Evolutionary conservation across 768 basidiomycete species (phyloP), one percentile per base, ranked within the genome.

Genomic region (Chalciporus pseudorubinellus): DNA sequence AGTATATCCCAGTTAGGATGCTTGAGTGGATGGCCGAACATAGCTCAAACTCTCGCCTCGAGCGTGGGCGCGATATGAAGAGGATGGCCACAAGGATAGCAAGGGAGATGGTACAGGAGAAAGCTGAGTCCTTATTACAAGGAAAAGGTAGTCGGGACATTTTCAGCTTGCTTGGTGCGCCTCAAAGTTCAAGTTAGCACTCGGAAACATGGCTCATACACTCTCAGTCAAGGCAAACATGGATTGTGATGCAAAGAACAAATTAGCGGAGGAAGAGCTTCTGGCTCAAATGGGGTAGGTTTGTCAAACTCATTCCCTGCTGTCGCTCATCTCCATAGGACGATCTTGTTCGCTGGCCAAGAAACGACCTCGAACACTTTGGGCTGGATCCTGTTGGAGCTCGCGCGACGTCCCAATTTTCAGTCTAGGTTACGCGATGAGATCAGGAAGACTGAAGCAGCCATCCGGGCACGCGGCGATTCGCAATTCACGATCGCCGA

Each of bases 341-440:
- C 75, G 20, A 74, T 79, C 11, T 57, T 78, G 11, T 56, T 80
- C 11, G 77, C 77, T 36, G 77, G 76, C 1, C 79, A 87, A 61
- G 85, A 85, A 62, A 86, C 84, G 4, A 82, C 79, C 44, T 77
- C 85, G 4, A 80, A 75, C 33, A 73, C 77, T 2, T 46, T 85
- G 26, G 74, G 75, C 48, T 90, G 85, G 84, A 74, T 79, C 7
- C 66, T 90, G 8, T 71, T 84, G 48, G 82, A 84, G 57, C 74
- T 92, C 4, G 77, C 84, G 3, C 76, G 72, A 36, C 69, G 82
- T 53, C 82, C 78, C 0, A 71, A 80, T 18, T 65, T 82, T 3
- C 89, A 92, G 61, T 66, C 68, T 3, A 76, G 73, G 50, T 78
- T 92, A 19, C 80, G 89, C 14, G 70, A 18, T 2, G 62, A 63